Base-by-base conservation (phyloP, 176 grass and related monocot genomes). In the Phoenix dactylifera region DNA sequence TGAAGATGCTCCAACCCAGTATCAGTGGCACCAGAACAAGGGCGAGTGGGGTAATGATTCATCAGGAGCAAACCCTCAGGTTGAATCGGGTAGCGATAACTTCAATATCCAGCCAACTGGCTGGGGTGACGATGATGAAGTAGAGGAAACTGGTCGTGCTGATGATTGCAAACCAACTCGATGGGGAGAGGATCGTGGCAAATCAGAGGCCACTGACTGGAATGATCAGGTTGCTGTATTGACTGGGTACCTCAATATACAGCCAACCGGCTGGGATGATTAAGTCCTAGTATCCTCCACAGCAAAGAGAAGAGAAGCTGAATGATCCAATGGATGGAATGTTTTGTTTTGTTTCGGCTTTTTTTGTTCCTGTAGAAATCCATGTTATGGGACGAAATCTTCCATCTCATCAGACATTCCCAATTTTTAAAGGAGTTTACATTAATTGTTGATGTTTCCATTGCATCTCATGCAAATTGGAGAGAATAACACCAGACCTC, bases 191-290 rank as follows among this genome's bases (percentile, higher is more conserved):
- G 49, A 30, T 28, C 5, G 59, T 52, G 16, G 2, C 15, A 22
- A 61, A 35, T 17, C 30, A 64, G 16, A 74, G 18, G 25, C 15
- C 51, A 63, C 64, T 74, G 77, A 82, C 53, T 74, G 61, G 72
- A 55, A 6, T 57, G 74, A 77, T 39, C 77, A 70, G 72, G 32
- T 64, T 62, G 69, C 24, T n/a, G 7, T 2, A 12, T 82, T 84
- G 89, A 51, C 80, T n/a, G 84, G 79, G 7, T 10, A 76, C 24
- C 83, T 76, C 3, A 28, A 18, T n/a, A 76, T 94, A 56, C 62
- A 79, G 19, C 35, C 35, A 39, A 10, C 35, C 10, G 35, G 35
- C 2, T 39, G 35, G 35, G 26, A 60, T 35, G 26, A 19, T 60
- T 26, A 7, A 60, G 26, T 26, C 17, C n/a, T 19, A 10, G 58